Conservation (phyloP, 257 asterid species). For the Nicotiana paniculata region DNA sequence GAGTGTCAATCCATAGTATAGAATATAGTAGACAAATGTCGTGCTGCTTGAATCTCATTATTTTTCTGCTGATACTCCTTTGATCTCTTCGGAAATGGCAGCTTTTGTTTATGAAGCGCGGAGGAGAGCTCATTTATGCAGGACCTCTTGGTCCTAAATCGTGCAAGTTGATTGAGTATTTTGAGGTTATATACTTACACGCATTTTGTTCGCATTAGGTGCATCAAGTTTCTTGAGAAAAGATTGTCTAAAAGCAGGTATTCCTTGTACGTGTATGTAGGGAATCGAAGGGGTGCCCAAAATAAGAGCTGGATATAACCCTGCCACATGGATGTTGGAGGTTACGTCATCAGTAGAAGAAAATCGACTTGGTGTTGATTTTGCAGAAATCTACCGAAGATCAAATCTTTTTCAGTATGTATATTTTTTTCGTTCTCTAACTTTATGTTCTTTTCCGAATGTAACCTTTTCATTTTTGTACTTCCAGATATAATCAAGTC, state of each 20-base stretch:
- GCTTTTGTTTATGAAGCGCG: slow-evolving; percentile 93
- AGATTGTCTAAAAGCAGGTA: neutral
- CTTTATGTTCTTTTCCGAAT: neutral
- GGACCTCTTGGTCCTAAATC: slow-evolving; percentile 92
- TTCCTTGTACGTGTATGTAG: slow-evolving; percentile 27
- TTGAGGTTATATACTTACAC: slow-evolving; percentile 50
- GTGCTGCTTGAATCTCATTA: neutral
- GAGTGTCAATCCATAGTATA: neutral
- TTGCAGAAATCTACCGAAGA: slow-evolving; percentile 73
- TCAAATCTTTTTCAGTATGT: slow-evolving; percentile 69
- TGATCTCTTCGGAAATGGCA: slow-evolving; percentile 31
- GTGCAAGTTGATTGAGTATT: slow-evolving; percentile 64
- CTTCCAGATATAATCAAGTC: slow-evolving; percentile 53
- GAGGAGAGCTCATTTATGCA: slow-evolving; percentile 93
- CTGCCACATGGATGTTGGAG: slow-evolving; percentile 96
- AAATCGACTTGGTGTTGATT: slow-evolving; percentile 73
- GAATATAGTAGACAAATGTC: neutral
- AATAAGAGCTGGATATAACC: slow-evolving; percentile 82
- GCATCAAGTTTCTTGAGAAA: neutral
- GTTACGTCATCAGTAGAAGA: slow-evolving; percentile 78
- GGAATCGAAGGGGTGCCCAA: slow-evolving; percentile 64
- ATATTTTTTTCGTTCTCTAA: neutral
- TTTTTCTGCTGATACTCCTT: slow-evolving; percentile 17
- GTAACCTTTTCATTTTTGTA: slow-evolving; percentile 8
- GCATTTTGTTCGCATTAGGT: neutral